phyloP scores from a whole-genome alignment of 495 filamentous ascomycete species.

The Aspergillus campestris region DNA sequence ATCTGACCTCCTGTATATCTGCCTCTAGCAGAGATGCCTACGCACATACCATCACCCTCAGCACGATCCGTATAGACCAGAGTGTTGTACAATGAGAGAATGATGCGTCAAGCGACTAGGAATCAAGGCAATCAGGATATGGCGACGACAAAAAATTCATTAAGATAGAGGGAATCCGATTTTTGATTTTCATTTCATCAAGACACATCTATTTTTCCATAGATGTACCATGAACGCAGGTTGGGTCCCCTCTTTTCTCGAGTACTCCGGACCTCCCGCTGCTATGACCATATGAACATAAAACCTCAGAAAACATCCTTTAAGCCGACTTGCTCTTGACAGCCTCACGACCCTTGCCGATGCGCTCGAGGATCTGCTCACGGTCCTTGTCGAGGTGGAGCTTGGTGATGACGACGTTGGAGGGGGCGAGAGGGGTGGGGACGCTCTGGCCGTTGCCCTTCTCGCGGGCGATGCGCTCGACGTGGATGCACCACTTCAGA shows the following conservation, averaged over 20 bases:
- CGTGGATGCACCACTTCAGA: constrained; percentile 89
- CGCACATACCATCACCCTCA: no score
- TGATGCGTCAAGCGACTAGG: no score
- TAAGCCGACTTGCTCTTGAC: constrained; percentile 32
- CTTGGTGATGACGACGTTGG: constrained; percentile 94
- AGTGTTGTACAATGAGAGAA: no score
- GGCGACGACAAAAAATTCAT: no score
- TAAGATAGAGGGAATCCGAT: no score
- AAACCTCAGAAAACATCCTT: constrained; percentile 23
- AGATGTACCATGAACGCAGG: constrained; percentile 8
- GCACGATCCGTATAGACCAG: no score
- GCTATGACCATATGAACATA: constrained; percentile 31
- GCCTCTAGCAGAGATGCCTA: no score
- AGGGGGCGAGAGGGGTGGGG: constrained; percentile 79
- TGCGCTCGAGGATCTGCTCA: constrained; percentile 85
- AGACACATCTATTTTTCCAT: no score
- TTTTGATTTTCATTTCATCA: no score
- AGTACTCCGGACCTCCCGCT: constrained; percentile 29
- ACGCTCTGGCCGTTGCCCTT: constrained; percentile 91
- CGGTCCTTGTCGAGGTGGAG: constrained; percentile 98
- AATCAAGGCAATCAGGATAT: no score
- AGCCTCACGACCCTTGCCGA: constrained; percentile 63
- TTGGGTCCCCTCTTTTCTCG: constrained; percentile 23
- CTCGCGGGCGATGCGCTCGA: constrained; percentile 87
- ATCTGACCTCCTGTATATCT: no score